A percentile compares a stretch with the other conserved stretches of the same genome.
Evolutionary conservation across 441 rosid species (phyloP).

Genomic region (Croton setiger): DNA sequence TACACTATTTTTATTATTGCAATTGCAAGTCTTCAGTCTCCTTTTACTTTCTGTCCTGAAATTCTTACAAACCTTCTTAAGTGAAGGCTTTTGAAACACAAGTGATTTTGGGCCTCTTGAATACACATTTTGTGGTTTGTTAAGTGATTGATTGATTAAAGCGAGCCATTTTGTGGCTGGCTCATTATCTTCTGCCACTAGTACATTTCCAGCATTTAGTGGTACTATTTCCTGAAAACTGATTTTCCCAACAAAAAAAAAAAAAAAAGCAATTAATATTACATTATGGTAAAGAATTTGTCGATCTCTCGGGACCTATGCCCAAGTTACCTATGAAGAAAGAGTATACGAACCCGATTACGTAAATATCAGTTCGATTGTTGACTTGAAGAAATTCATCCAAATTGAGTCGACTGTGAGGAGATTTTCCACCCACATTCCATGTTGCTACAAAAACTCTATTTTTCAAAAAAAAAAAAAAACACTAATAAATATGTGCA

Average conservation of each 20-base stretch:
- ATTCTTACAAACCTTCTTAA: conserved; percentile 60
- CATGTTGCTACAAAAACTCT: conserved; percentile 88
- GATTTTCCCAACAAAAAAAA: not conserved
- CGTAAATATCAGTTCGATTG: conserved; percentile 72
- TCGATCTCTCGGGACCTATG: no score
- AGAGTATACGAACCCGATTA: conserved; percentile 55
- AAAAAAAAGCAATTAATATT: no score
- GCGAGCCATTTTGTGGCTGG: conserved; percentile 97
- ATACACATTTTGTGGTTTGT: conserved; percentile 29
- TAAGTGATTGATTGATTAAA: conserved; percentile 68
- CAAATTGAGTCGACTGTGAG: conserved; percentile 59
- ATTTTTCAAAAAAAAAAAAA: conserved; percentile 2
- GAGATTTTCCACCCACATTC: conserved; percentile 95
- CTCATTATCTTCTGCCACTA: conserved; percentile 85
- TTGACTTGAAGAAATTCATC: conserved; percentile 75
- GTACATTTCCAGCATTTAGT: conserved; percentile 85
- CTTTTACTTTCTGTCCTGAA: conserved; percentile 58
- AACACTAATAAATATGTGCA: not conserved
- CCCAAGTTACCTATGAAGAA: no score
- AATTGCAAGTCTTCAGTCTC: conserved; percentile 79
- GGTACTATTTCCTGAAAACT: conserved; percentile 99
- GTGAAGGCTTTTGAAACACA: conserved; percentile 73
- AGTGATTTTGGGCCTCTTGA: conserved; percentile 36
- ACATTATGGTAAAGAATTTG: no score
- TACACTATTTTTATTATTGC: conserved; percentile 38